These are phyloP conservation scores for Leccinum longicurvipes DNA, from an alignment of 768 basidiomycete species.

Conservation along the genomic window DNA sequence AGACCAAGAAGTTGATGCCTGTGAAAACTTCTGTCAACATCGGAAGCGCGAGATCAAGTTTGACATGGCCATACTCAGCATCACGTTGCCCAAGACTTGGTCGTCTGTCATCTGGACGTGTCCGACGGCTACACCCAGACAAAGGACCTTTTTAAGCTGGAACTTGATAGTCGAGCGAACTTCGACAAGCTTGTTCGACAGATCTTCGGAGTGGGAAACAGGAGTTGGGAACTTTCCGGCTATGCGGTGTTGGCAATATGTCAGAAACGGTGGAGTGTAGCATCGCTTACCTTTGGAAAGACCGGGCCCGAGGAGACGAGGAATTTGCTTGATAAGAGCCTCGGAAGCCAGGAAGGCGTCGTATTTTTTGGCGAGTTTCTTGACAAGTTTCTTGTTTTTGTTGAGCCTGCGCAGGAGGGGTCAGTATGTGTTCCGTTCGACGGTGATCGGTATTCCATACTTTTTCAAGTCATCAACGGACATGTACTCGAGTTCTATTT, in stretches of 20 bases:
- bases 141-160: slow-evolving; percentile 99
- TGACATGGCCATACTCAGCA: slow-evolving; percentile 68
- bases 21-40: slow-evolving; percentile 6
- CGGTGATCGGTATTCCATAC: slow-evolving; percentile 41
- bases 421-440: not conserved
- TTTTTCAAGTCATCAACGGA: slow-evolving; percentile 99
- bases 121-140: slow-evolving; percentile 97
- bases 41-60: not conserved
- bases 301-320: slow-evolving; percentile 99
- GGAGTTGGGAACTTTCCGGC: slow-evolving; percentile 99
- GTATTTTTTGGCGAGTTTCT: slow-evolving; percentile 99
- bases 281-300: slow-evolving; percentile 81
- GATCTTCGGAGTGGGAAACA: slow-evolving; percentile 88
- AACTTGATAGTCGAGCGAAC: slow-evolving; percentile 99
- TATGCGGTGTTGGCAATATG: slow-evolving; percentile 26
- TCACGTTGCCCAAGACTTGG: slow-evolving; percentile 95
- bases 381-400: slow-evolving; percentile 99
- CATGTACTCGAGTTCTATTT: slow-evolving; percentile 98
- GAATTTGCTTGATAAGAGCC: slow-evolving; percentile 98
- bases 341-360: slow-evolving; percentile 98
- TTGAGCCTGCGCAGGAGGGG: slow-evolving; percentile 63
- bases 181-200: slow-evolving; percentile 86
- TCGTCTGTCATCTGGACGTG: slow-evolving; percentile 98
- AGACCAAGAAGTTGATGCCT: slow-evolving; percentile 99
- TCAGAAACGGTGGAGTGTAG: not conserved